Conservation (phyloP, 1,139 yeast genomes). For the Blastobotrys elegans region DNA sequence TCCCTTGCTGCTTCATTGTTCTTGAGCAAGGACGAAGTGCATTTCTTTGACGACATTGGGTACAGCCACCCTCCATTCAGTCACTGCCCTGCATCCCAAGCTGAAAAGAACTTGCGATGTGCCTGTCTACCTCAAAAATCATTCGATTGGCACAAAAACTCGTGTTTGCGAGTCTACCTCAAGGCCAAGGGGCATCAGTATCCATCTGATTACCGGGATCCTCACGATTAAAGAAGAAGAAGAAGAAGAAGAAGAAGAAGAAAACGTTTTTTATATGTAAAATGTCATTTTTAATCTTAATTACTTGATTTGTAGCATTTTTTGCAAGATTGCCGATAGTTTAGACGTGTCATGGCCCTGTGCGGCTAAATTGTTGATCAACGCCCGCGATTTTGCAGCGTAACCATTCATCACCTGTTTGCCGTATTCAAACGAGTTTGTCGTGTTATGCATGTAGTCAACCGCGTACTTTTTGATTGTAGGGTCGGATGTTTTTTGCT, state of each 20-base stretch:
- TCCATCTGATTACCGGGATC: constrained; percentile 15
- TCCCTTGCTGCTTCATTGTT: constrained; percentile 75
- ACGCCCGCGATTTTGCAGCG: constrained; percentile 18
- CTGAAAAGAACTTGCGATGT: constrained; percentile 21
- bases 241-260: not conserved
- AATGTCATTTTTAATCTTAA: not conserved
- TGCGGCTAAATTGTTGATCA: constrained; percentile 15
- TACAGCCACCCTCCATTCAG: constrained; percentile 71
- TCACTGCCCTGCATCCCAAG: constrained; percentile 55
- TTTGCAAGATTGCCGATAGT: constrained; percentile 18
- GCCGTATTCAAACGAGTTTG: constrained; percentile 43
- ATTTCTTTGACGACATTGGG: constrained; percentile 78
- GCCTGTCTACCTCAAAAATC: constrained; percentile 20
- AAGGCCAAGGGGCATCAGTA: constrained; percentile 17
- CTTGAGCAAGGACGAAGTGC: constrained; percentile 59
- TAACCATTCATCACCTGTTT: constrained; percentile 20
- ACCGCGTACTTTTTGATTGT: constrained; percentile 48
- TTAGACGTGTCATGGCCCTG: constrained; percentile 14
- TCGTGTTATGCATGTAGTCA: constrained; percentile 38
- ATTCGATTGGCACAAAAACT: constrained; percentile 27
- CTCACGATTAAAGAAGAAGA: not conserved
- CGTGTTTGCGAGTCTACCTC: constrained; percentile 24
- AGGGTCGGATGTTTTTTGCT: constrained; percentile 36
- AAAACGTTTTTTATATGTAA: not conserved
- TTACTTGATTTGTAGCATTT: constrained; percentile 15